Percentiles rank a stretch among this genome's conserved stretches.
Evolutionary conservation across 2,329 filamentous ascomycete species (phyloP).

Genomic region (Geosmithia putterillii): DNA sequence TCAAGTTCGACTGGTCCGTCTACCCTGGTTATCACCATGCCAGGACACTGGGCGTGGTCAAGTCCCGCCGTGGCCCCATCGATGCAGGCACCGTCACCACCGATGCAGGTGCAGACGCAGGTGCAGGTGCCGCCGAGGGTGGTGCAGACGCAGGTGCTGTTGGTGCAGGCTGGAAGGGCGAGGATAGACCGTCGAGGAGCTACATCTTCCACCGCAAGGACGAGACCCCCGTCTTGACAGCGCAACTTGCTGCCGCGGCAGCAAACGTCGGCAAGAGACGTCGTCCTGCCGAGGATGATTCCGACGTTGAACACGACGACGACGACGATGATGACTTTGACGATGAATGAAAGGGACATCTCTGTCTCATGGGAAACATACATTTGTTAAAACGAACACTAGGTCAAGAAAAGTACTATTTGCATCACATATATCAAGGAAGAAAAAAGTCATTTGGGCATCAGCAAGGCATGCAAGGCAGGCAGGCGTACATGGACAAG

Average conservation of each 20-base stretch:
- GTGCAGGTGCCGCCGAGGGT: constrained; percentile 9
- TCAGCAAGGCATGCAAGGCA: too few relatives aligned
- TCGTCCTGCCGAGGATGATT: constrained; percentile 19
- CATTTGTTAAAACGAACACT: too few relatives aligned
- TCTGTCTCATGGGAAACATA: too few relatives aligned
- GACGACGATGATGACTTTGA: not conserved
- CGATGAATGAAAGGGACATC: not conserved
- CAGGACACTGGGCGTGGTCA: constrained; percentile 56
- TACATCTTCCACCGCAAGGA: constrained; percentile 51
- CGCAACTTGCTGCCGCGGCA: not conserved
- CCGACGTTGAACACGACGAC: constrained; percentile 15
- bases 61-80: constrained; percentile 27
- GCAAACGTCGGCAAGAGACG: constrained; percentile 11
- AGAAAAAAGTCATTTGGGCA: too few relatives aligned
- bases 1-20: constrained; percentile 49
- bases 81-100: too few relatives aligned
- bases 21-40: constrained; percentile 69
- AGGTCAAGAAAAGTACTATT: too few relatives aligned
- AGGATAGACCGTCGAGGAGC: constrained; percentile 36
- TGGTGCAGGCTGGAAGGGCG: constrained; percentile 28
- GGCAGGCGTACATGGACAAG: too few relatives aligned
- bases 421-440: too few relatives aligned
- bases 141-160: constrained; percentile 12
- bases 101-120: not conserved
- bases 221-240: constrained; percentile 16